Conservation (phyloP, 2,329 filamentous ascomycete species). For the Colletotrichum theobromicola region DNA sequence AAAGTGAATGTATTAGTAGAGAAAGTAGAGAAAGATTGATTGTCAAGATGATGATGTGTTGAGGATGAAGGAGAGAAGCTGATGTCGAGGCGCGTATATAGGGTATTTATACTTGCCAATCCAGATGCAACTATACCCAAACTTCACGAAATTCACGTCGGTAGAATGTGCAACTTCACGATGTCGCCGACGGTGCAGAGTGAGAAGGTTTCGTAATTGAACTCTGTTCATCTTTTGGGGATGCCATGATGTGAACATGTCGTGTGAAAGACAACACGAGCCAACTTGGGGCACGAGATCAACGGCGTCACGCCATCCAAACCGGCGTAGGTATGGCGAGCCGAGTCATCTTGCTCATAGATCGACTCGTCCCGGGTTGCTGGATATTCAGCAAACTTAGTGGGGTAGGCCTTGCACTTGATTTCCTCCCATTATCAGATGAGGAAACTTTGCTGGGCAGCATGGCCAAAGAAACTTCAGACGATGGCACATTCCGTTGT, state of each 20-base stretch:
- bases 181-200: not conserved
- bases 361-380: not conserved
- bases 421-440: not conserved
- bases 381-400: not conserved
- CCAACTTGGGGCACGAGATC: not conserved
- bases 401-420: not conserved
- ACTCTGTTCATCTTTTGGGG: not conserved
- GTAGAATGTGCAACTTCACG: not conserved
- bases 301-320: not conserved
- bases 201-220: not conserved
- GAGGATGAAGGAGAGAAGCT: not conserved
- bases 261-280: not conserved
- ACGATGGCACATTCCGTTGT: not conserved
- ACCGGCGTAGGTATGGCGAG: not conserved
- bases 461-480: not conserved
- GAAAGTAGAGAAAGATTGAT: not conserved
- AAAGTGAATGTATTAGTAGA: not conserved
- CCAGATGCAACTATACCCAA: not conserved
- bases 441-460: not conserved
- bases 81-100: not conserved
- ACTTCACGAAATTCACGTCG: rapidly evolving
- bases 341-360: not conserved
- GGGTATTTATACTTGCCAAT: not conserved
- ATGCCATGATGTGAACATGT: not conserved
- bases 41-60: not conserved